These are phyloP conservation scores for Puya raimondii DNA, from an alignment of 176 grass and related monocot species.

Conservation along the genomic window DNA sequence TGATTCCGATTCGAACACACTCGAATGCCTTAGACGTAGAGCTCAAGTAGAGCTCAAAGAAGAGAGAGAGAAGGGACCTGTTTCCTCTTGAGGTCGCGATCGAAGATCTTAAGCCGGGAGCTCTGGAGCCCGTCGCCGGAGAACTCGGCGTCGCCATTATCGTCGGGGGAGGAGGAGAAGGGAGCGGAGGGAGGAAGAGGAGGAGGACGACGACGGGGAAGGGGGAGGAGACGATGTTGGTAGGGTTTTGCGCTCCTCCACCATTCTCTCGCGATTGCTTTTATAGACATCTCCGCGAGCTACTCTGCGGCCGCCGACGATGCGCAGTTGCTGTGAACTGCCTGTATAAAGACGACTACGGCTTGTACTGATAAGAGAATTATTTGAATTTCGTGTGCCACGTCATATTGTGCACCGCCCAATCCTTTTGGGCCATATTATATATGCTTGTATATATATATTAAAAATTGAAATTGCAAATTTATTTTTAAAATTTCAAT, in stretches of 20 bases:
- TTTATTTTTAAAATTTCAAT: too few relatives aligned
- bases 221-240: not conserved
- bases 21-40: too few relatives aligned
- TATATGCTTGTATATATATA: too few relatives aligned
- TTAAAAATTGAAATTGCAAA: too few relatives aligned
- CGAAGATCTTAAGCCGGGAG: slow-evolving; percentile 62
- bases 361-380: too few relatives aligned
- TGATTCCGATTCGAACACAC: not conserved
- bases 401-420: too few relatives aligned
- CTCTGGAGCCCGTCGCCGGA: slow-evolving; percentile 8
- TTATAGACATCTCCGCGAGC: slow-evolving; percentile 9
- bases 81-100: slow-evolving; percentile 71
- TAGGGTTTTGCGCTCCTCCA: not conserved
- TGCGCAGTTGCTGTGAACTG: not conserved
- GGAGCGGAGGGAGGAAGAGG: slow-evolving; percentile 11
- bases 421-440: too few relatives aligned
- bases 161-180: slow-evolving; percentile 7
- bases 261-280: not conserved
- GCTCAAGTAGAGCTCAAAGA: not conserved
- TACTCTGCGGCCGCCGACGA: not conserved
- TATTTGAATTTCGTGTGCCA: too few relatives aligned
- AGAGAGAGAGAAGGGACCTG: not conserved
- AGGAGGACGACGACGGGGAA: slow-evolving; percentile 12
- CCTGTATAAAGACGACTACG: too few relatives aligned
- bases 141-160: slow-evolving; percentile 9